Conservation (phyloP, 305 asterid species). For the Solanum hybrid region DNA sequence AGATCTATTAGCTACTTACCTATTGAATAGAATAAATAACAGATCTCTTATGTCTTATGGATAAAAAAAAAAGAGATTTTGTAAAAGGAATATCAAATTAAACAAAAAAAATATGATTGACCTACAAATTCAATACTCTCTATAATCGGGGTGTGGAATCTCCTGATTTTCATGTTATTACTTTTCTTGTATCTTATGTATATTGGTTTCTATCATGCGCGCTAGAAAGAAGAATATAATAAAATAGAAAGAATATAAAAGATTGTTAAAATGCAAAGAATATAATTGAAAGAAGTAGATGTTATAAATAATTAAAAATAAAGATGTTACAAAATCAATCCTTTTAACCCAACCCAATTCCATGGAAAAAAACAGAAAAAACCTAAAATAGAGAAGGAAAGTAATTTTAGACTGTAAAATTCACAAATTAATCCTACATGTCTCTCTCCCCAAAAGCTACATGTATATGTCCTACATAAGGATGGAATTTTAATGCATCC, state of each 20-base stretch:
- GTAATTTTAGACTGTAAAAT: neutral
- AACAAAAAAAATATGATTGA: neutral
- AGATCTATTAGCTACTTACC: neutral
- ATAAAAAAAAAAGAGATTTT: neutral
- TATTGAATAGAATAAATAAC: neutral
- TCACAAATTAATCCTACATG: neutral
- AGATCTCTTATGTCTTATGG: neutral
- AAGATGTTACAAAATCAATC: neutral
- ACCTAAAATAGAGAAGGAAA: neutral
- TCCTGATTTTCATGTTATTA: constrained; percentile 11
- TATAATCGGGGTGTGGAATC: constrained; percentile 1
- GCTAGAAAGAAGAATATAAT: neutral
- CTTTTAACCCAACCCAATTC: neutral
- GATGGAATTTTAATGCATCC: neutral
- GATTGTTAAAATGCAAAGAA: neutral
- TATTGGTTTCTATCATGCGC: constrained; percentile 11
- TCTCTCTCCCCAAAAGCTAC: neutral
- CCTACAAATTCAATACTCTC: neutral
- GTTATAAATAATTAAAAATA: neutral
- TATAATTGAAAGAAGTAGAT: neutral
- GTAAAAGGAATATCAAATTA: neutral
- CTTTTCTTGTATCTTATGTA: neutral
- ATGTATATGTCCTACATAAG: neutral
- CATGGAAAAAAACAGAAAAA: neutral
- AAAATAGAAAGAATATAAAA: neutral